These are phyloP conservation scores for Erysimum cheiranthoides DNA, from an alignment of 345 rosid species.

Conservation along the genomic window DNA sequence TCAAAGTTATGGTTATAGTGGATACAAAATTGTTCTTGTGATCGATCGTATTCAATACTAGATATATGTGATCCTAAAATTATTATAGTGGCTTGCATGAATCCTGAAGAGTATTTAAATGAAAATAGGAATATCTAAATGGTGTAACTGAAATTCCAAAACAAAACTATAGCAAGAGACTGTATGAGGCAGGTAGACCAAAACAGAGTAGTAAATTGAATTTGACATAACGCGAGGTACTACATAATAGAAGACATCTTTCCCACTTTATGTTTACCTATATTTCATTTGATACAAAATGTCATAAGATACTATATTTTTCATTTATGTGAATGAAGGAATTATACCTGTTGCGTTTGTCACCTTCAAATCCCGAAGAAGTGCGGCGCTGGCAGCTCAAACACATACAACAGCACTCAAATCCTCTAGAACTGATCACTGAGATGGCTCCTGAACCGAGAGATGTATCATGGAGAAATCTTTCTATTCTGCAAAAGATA, in stretches of 20 bases:
- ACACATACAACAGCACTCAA: conserved; percentile 84
- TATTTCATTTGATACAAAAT: background rate
- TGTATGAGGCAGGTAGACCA: background rate
- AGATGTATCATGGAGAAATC: conserved; percentile 81
- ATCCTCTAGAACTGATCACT: conserved; percentile 78
- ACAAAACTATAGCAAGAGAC: conserved; percentile 15
- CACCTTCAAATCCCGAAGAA: conserved; percentile 73
- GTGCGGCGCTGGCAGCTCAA: conserved; percentile 77
- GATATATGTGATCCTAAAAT: background rate
- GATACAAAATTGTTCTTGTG: background rate
- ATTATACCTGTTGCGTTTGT: conserved; percentile 84
- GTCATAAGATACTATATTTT: no score
- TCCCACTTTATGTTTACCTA: background rate
- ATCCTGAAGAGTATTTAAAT: conserved; percentile 14
- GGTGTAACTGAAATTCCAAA: background rate
- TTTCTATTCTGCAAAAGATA: conserved; percentile 56
- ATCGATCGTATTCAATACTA: background rate
- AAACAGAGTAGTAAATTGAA: conserved; percentile 13
- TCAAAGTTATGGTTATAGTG: background rate
- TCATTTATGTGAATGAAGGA: conserved; percentile 71
- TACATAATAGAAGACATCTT: background rate
- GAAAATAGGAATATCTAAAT: background rate
- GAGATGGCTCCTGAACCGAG: conserved; percentile 89
- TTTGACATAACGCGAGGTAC: background rate
- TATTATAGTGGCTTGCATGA: conserved; percentile 20